A percentile compares a stretch with the other conserved stretches of the same genome.
Evolutionary conservation across 164 flowering plant genomes (phyloP).

Genomic region (Annona squamosa): DNA sequence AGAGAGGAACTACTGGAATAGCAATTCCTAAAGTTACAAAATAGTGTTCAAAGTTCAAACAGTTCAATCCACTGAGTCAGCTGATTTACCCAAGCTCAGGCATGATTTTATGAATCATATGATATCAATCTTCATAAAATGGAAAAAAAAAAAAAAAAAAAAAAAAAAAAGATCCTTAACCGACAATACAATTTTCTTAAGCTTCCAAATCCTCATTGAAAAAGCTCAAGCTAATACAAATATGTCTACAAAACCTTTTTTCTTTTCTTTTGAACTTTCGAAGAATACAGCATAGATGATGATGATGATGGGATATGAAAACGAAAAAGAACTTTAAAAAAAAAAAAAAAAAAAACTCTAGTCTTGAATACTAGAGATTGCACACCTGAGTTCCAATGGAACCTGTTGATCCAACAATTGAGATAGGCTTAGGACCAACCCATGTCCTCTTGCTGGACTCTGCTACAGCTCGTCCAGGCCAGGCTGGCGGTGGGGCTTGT

Average conservation of each 20-base stretch:
- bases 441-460: slow-evolving; percentile 51
- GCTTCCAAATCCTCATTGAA: background rate
- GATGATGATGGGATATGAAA: no score
- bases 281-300: no score
- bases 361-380: background rate
- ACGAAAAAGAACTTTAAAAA: background rate
- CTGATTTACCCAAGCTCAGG: background rate
- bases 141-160: no score
- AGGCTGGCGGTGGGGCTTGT: slow-evolving; percentile 85
- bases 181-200: no score
- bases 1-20: no score
- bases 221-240: background rate
- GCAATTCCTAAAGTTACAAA: no score
- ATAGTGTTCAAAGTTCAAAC: background rate
- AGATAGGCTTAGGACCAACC: slow-evolving; percentile 93
- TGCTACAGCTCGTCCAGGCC: slow-evolving; percentile 84
- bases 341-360: background rate
- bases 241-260: background rate
- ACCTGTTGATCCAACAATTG: slow-evolving; percentile 94
- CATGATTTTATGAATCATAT: background rate
- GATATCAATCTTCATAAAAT: background rate
- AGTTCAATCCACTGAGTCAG: background rate
- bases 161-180: no score
- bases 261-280: background rate
- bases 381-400: slow-evolving; percentile 96